phyloP scores from a whole-genome alignment of 2,329 filamentous ascomycete genomes.

The Ophiocordyceps sinensis region DNA sequence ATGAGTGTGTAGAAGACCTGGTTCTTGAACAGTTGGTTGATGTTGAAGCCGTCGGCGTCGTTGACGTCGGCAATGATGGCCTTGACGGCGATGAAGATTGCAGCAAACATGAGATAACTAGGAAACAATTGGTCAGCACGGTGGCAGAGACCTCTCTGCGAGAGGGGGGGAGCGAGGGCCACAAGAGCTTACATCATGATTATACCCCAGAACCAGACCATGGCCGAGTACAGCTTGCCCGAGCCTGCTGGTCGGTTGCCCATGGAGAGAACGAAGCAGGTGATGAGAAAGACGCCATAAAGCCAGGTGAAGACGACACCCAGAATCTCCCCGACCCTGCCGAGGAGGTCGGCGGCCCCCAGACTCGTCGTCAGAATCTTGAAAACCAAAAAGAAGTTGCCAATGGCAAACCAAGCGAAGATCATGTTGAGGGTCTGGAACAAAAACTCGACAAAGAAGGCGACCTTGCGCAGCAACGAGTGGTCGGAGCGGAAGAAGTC shows the following conservation, averaged over 20 bases:
- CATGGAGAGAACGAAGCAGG: constrained; percentile 87
- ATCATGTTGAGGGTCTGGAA: constrained; percentile 96
- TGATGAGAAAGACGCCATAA: constrained; percentile 80
- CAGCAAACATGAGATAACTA: constrained; percentile 85
- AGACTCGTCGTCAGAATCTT: constrained; percentile 87
- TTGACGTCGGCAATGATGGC: constrained; percentile 62
- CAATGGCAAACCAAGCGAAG: constrained; percentile 96
- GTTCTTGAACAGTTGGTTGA: constrained; percentile 68
- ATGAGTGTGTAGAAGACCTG: constrained; percentile 86
- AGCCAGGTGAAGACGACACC: constrained; percentile 92
- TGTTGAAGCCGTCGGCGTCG: constrained; percentile 47
- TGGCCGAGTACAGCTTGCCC: constrained; percentile 84
- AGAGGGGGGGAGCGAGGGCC: constrained; percentile 5
- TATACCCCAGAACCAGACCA: constrained; percentile 96
- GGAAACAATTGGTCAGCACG: background rate
- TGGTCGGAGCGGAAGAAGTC: constrained; percentile 92
- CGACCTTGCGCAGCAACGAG: constrained; percentile 71
- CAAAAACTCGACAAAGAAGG: constrained; percentile 82
- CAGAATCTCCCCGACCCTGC: constrained; percentile 63
- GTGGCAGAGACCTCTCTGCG: background rate
- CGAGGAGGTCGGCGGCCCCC: constrained; percentile 53
- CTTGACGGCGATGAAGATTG: constrained; percentile 82
- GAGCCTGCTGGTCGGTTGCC: constrained; percentile 92
- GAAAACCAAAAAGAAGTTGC: constrained; percentile 99
- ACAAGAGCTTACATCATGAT: constrained; percentile 76